Evolutionary conservation across 805 yeast species (phyloP).

Genomic region (Metschnikowia noctiluminum): DNA sequence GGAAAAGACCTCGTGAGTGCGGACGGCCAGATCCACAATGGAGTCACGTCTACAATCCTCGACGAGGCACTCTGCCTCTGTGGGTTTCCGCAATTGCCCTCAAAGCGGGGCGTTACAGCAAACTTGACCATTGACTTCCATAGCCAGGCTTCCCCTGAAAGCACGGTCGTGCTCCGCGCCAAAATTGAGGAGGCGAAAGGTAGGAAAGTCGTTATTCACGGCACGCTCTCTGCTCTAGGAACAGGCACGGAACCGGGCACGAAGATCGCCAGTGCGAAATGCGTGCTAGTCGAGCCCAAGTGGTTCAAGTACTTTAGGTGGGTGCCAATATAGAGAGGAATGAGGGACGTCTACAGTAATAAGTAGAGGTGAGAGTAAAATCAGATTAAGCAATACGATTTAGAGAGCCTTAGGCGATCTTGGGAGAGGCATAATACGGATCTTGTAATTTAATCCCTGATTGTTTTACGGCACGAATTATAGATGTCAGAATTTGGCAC

Average conservation of each 20-base stretch:
- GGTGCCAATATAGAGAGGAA: constrained; percentile 18
- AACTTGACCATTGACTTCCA: constrained; percentile 62
- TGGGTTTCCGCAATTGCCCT: constrained; percentile 81
- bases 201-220: constrained; percentile 77
- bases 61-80: constrained; percentile 86
- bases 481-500: no score
- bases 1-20: constrained; percentile 65
- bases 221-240: constrained; percentile 55
- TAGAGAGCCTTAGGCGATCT: no score
- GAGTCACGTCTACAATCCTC: constrained; percentile 69
- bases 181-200: constrained; percentile 66
- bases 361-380: neutral
- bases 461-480: no score
- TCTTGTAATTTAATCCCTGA: no score
- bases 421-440: no score
- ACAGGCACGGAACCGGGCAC: constrained; percentile 26
- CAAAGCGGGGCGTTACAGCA: constrained; percentile 87
- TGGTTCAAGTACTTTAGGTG: constrained; percentile 76
- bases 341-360: neutral
- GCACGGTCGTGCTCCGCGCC: constrained; percentile 65
- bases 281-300: constrained; percentile 79
- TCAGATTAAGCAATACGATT: neutral
- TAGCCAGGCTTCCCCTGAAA: constrained; percentile 57
- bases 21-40: constrained; percentile 77
- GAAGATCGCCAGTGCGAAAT: constrained; percentile 57